Conservation (phyloP, 306 rosid species). For the Cajanus cajan region DNA sequence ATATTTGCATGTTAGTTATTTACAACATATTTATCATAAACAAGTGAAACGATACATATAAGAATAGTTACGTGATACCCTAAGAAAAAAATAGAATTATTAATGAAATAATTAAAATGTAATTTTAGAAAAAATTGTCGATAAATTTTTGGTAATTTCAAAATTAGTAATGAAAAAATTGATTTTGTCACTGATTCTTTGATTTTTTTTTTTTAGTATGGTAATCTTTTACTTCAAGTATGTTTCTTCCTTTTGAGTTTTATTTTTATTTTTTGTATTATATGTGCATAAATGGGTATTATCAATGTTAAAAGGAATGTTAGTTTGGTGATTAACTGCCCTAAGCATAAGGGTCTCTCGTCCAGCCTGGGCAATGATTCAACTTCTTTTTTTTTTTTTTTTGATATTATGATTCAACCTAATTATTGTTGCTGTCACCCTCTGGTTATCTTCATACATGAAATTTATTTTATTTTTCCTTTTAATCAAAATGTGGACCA, state of each 20-base stretch:
- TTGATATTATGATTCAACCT: not conserved
- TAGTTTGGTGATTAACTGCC: not conserved
- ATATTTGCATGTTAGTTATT: no score
- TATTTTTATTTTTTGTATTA: no score
- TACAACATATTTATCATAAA: not conserved
- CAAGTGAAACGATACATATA: not conserved
- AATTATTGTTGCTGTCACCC: slow-evolving; percentile 24
- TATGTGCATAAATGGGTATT: not conserved
- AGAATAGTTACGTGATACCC: no score
- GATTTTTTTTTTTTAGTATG: no score
- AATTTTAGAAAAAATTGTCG: no score
- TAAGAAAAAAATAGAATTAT: no score
- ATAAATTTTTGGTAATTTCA: no score
- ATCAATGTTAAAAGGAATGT: not conserved
- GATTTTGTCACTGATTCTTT: no score
- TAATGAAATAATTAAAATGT: no score
- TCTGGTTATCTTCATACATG: not conserved
- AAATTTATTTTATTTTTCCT: not conserved
- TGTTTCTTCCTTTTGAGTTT: not conserved
- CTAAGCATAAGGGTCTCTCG: not conserved
- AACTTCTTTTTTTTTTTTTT: no score
- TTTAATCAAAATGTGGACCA: slow-evolving; percentile 32
- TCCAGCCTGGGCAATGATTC: slow-evolving; percentile 10
- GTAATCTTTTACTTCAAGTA: no score
- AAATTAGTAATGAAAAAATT: no score